These are phyloP conservation scores for Gastrolobium bilobum DNA, from an alignment of 306 rosid genomes.

Conservation along the genomic window DNA sequence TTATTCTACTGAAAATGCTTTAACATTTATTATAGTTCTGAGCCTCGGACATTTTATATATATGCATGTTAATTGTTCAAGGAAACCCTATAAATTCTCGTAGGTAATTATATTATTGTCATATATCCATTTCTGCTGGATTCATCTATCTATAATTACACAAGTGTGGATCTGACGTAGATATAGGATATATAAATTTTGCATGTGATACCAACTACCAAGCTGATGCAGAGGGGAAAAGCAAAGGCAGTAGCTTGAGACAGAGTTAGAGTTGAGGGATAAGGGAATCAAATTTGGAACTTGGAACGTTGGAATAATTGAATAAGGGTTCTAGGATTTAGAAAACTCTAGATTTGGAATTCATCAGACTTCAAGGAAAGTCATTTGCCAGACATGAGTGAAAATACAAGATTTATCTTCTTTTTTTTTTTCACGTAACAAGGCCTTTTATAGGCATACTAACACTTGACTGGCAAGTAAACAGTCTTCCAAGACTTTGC, in stretches of 20 bases:
- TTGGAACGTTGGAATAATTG: not conserved
- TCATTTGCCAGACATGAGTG: not conserved
- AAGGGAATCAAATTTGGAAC: not conserved
- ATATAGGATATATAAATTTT: not conserved
- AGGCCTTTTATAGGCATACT: too few species aligned
- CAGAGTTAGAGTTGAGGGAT: not conserved
- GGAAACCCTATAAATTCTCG: not conserved
- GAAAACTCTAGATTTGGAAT: not conserved
- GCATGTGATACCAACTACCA: slow-evolving; percentile 9
- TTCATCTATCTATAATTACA: not conserved
- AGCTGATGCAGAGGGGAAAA: slow-evolving; percentile 14
- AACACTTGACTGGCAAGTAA: too few species aligned
- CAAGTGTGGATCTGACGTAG: not conserved
- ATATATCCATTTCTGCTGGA: not conserved
- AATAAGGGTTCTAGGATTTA: not conserved
- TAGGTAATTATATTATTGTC: not conserved
- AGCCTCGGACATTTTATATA: not conserved
- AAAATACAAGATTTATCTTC: not conserved
- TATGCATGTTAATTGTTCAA: slow-evolving; percentile 14
- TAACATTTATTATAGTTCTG: not conserved
- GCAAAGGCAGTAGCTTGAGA: not conserved
- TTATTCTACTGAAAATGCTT: not conserved
- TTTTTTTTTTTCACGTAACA: not conserved
- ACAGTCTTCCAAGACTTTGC: not conserved
- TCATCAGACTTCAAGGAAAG: not conserved